Conservation (phyloP, 2,329 filamentous ascomycete species). For the Pseudogymnoascus pannorum region DNA sequence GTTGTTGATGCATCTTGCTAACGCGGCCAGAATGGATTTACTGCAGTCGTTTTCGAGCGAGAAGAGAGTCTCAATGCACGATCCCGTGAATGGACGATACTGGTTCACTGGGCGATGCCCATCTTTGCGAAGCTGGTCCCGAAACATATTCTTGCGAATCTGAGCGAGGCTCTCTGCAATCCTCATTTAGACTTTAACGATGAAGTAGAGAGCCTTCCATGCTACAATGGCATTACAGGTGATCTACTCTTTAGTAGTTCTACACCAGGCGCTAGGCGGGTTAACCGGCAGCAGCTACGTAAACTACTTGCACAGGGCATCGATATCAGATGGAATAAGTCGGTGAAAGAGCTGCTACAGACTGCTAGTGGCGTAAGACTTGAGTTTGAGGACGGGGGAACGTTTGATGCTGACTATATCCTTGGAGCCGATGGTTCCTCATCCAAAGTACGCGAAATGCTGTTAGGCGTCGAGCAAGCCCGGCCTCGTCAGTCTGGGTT, state of each 20-base stretch:
- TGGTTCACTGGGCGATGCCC: slow-evolving; percentile 35
- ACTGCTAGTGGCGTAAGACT: slow-evolving; percentile 17
- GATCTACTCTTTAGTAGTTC: slow-evolving; percentile 30
- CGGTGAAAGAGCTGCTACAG: slow-evolving; percentile 14
- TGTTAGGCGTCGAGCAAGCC: slow-evolving; percentile 25
- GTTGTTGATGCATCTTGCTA: slow-evolving; percentile 10
- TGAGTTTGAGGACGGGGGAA: slow-evolving; percentile 24
- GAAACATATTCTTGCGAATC: slow-evolving; percentile 23
- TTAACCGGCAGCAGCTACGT: slow-evolving; percentile 31
- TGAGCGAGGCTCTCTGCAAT: slow-evolving; percentile 31
- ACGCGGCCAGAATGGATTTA: slow-evolving; percentile 28
- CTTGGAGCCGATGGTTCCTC: slow-evolving; percentile 30
- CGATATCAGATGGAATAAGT: slow-evolving; percentile 29
- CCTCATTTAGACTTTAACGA: slow-evolving; percentile 29
- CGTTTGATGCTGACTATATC: slow-evolving; percentile 23
- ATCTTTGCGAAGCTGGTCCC: slow-evolving; percentile 31
- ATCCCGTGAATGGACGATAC: slow-evolving; percentile 34
- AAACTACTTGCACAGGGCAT: slow-evolving; percentile 28
- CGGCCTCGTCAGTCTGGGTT: slow-evolving; percentile 23
- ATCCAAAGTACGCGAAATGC: slow-evolving; percentile 27
- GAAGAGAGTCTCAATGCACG: slow-evolving; percentile 27
- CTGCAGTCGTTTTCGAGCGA: slow-evolving; percentile 28
- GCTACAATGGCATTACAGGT: slow-evolving; percentile 32
- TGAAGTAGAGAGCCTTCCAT: slow-evolving; percentile 27
- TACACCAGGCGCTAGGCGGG: slow-evolving; percentile 29